Base-by-base conservation (phyloP, 495 filamentous ascomycete species). In the Penicillium parvum region DNA sequence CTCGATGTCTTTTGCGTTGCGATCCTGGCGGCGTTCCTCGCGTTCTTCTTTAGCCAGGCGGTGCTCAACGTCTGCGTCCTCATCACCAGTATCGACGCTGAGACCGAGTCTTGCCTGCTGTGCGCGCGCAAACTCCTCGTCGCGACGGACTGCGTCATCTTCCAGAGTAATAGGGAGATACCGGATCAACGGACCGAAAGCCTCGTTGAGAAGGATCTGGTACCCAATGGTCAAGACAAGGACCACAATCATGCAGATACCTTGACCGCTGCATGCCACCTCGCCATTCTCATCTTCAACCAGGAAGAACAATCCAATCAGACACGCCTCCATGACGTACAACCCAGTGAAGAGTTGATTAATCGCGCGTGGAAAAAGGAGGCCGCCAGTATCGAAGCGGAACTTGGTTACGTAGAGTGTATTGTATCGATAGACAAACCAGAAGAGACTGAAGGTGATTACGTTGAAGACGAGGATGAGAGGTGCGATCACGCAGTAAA, bases 351-450 rank as follows among this genome's bases (percentile, higher is more conserved):
- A 97, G 0, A 95, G 82, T 60, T 98, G 94, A 60, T 96, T 96
- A 68, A 98, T 85, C 5, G 92, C 94, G 12, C 78, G 82, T 3
- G 94, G 94, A 55, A 94, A 98, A 16, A 97, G 76, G 21, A 97
- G 74, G 20, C 92, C 92, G 40, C 92, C 94, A 1, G 92, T 98
- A 61, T 98, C 92, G 52, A 84, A 84, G 30, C 78, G 76, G 62
- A 95, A 95, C 35, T 90, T 90, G 28, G 85, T 90, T 40, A 98
- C 90, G 56, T 96, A 97, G 30, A 98, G 80, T 63, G 92, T 95
- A 57, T 91, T 92, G 66, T 98, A 97, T 16, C 91, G 85, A 64
- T 97, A 89, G 4, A 90, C 91, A 40, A 95, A 80, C 91, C 91
- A 98, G 60, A 98, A 89, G 3, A 98, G 72, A 46, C 81, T 79